Base-by-base conservation (phyloP, 768 basidiomycete species). In the Termitomyces sp. region DNA sequence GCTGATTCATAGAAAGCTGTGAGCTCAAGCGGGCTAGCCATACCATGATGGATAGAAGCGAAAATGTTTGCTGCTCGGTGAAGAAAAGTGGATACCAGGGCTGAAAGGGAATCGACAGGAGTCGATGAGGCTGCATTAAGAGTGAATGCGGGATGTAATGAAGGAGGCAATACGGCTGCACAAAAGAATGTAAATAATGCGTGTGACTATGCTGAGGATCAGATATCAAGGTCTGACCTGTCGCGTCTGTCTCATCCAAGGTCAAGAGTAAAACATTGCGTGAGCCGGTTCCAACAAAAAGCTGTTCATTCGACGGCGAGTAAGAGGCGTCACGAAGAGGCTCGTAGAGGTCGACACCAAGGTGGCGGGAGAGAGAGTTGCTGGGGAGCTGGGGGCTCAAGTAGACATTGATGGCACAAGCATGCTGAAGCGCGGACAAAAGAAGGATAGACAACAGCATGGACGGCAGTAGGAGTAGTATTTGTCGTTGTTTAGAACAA, bases 291-390 rank as follows among this genome's bases (percentile, higher is more conserved):
- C 82, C 88, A 20, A 91, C 82, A 63, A 91, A 85, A 3, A 70
- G 42, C 46, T 78, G 73, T 50, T 81, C 77, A 39, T 63, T 67
- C 58, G 71, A 61, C 48, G 63, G 65, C 60, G 65, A 55, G 31
- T 68, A 61, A 36, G 73, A 73, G 54, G 72, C 68, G 59, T 75
- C 75, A 54, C 63, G 71, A 31, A 84, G 69, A 27, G 75, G 72
- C 66, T 88, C 86, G 63, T 86, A 85, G 20, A 72, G 72, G 64
- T 91, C 89, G 6, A 91, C 78, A n/a, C 86, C 84, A 12, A 91
- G 79, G 68, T 91, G 88, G 55, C 80, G 82, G 20, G 88, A 81
- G 41, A 42, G 41, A 20, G 41, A 42, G 9, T 42, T 42, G 3
- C 41, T 4, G 41, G 41, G 9, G 8, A 42, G 61, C 5, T 71